Base-by-base conservation (phyloP, 495 filamentous ascomycete genomes). In the Aspergillus cavernicola region DNA sequence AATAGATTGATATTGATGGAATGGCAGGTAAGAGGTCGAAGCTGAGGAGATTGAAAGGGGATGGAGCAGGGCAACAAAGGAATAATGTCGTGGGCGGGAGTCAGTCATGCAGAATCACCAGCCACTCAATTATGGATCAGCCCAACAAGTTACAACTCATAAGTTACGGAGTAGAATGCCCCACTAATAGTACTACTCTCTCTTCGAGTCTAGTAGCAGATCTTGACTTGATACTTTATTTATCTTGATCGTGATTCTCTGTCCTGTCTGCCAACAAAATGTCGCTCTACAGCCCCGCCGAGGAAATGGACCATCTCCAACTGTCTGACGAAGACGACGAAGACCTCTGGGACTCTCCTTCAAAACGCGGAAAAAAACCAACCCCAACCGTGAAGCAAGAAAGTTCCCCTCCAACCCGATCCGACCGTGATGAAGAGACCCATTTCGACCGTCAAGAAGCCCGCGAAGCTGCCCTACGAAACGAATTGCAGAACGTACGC, bases 401-500 rank as follows among this genome's bases (percentile, higher is more conserved):
- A 41, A 82, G 68, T 53, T 70, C 70, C 19, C 70, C 78, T 13
- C 60, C 67, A 16, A 67, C 65, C 13, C 57, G 54, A 28, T 33
- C 56, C 29, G 35, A 63, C 65, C 69, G 75, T 63, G 71, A 81
- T 72, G 65, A 61, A 41, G 79, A 81, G 24, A 78, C 78, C 20
- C 71, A 78, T 19, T 86, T 84, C 65, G 83, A 86, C 49, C 80
- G 75, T 7, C 79, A 88, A 59, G 85, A 89, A 53, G 78, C 80
- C 18, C 86, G 86, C 16, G 87, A 96, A 58, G 82, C 82, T 11
- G 80, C 79, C 6, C 76, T 97, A 35, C 83, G 78, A 4, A 82
- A 78, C 31, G 93, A 98, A 66, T 72, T 97, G n/a, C 82, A 87
- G 24, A 83, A 82, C 37, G 85, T 98, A 15, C 80, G 85, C 36